A percentile compares a stretch with the other conserved stretches of the same genome.
Conservation (phyloP, 257 asterid genomes). For the Plantago ovata region DNA sequence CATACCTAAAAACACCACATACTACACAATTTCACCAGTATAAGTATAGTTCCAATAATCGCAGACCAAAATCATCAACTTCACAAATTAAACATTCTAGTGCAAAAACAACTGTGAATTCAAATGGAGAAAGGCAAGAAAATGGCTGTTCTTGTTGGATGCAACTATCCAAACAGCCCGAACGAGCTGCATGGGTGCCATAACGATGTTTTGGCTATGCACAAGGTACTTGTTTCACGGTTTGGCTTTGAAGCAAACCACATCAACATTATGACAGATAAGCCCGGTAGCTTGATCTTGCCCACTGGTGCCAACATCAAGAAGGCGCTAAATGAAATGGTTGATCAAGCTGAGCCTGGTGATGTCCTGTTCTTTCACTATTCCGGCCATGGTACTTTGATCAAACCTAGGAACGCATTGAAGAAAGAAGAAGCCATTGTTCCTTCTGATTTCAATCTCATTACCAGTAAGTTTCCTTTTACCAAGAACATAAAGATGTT, state of each 20-base stretch:
- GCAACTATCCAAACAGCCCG: slow-evolving; percentile 71
- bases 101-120: background rate
- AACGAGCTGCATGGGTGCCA: slow-evolving; percentile 71
- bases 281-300: slow-evolving; percentile 50
- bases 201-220: slow-evolving; percentile 66
- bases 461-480: slow-evolving; percentile 51
- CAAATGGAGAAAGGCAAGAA: slow-evolving; percentile 48
- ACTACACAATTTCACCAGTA: slow-evolving; percentile 13
- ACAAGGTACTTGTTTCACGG: slow-evolving; percentile 39
- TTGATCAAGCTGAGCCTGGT: slow-evolving; percentile 50
- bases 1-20: slow-evolving; percentile 14
- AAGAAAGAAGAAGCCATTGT: slow-evolving; percentile 67
- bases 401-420: slow-evolving; percentile 29
- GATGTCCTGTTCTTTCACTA: slow-evolving; percentile 67
- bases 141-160: slow-evolving; percentile 77
- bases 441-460: slow-evolving; percentile 72
- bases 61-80: slow-evolving; percentile 11
- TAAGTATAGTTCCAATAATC: slow-evolving; percentile 21
- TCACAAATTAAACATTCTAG: background rate
- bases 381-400: slow-evolving; percentile 72
- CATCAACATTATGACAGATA: slow-evolving; percentile 46
- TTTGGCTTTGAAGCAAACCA: slow-evolving; percentile 41
- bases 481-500: background rate
- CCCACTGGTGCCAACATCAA: slow-evolving; percentile 75
- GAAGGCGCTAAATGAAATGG: slow-evolving; percentile 47